A percentile compares a stretch with the other conserved stretches of the same genome.
Conservation (phyloP, 129 eudicot species). For the Centella asiatica region DNA sequence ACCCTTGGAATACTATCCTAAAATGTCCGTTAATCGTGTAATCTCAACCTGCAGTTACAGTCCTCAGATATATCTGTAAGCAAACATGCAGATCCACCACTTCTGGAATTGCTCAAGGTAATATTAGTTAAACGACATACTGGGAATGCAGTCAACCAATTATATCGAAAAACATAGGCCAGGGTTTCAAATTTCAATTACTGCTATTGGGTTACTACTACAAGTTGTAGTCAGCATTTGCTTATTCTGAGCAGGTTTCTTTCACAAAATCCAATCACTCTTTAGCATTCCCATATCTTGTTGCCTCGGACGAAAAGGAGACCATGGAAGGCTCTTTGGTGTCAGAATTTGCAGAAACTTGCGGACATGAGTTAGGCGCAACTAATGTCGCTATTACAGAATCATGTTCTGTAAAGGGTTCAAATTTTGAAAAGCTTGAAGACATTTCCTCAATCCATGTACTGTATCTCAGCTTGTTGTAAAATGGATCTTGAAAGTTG, state of each 20-base stretch:
- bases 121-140: neutral
- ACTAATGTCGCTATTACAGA: slow-evolving; percentile 47
- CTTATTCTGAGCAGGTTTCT: slow-evolving; percentile 44
- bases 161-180: neutral
- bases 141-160: neutral
- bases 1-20: neutral
- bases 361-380: slow-evolving; percentile 47
- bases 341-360: slow-evolving; percentile 60
- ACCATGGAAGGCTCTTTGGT: slow-evolving; percentile 62
- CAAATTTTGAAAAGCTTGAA: slow-evolving; percentile 46
- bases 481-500: slow-evolving; percentile 4
- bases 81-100: slow-evolving; percentile 38
- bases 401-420: slow-evolving; percentile 62
- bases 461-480: slow-evolving; percentile 9
- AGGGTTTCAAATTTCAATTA: neutral
- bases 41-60: slow-evolving; percentile 34
- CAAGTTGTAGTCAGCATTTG: neutral
- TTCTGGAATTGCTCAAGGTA: slow-evolving; percentile 79
- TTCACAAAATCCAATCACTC: slow-evolving; percentile 66
- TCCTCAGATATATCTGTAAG: slow-evolving; percentile 58
- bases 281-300: slow-evolving; percentile 75
- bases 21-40: neutral
- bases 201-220: neutral
- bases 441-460: slow-evolving; percentile 61
- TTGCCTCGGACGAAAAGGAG: slow-evolving; percentile 50